phyloP scores from a whole-genome alignment of 805 yeast species.

The Schwanniomyces vanrijiae region DNA sequence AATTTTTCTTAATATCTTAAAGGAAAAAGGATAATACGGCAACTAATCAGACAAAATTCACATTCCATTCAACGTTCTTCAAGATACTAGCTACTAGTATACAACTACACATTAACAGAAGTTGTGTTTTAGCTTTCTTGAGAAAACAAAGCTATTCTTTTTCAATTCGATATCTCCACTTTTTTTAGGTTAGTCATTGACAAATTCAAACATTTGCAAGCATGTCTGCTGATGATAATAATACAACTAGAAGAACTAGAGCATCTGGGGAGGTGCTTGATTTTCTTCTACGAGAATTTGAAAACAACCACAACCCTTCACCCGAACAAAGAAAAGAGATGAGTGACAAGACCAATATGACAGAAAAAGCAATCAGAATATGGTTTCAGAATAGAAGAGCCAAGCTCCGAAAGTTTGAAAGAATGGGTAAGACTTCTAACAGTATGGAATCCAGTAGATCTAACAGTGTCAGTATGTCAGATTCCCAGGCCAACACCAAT shows the following conservation, averaged over 20 bases:
- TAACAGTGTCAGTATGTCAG: slow-evolving; percentile 16
- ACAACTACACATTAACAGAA: neutral
- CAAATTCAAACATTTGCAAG: neutral
- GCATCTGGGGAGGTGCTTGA: slow-evolving; percentile 82
- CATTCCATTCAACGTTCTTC: neutral
- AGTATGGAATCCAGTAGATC: slow-evolving; percentile 23
- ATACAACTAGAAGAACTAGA: slow-evolving; percentile 54
- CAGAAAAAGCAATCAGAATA: slow-evolving; percentile 84
- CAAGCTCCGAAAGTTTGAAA: slow-evolving; percentile 66
- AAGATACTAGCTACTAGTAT: neutral
- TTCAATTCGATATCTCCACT: neutral
- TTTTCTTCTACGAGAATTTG: slow-evolving; percentile 66
- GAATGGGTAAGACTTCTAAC: slow-evolving; percentile 31
- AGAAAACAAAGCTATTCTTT: neutral
- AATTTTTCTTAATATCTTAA: neutral
- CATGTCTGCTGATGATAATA: slow-evolving; percentile 25
- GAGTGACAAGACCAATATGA: slow-evolving; percentile 72
- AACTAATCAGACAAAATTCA: neutral
- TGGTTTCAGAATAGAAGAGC: slow-evolving; percentile 94
- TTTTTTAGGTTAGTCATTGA: neutral
- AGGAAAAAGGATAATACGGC: neutral
- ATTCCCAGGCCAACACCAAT: slow-evolving; percentile 5
- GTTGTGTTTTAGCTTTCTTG: neutral
- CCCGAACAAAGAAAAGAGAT: slow-evolving; percentile 69
- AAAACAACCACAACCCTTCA: slow-evolving; percentile 71